A percentile compares a stretch with the other conserved stretches of the same genome.
Evolutionary conservation across 2,329 filamentous ascomycete genomes (phyloP).

Genomic region (Beauveria sp.): DNA sequence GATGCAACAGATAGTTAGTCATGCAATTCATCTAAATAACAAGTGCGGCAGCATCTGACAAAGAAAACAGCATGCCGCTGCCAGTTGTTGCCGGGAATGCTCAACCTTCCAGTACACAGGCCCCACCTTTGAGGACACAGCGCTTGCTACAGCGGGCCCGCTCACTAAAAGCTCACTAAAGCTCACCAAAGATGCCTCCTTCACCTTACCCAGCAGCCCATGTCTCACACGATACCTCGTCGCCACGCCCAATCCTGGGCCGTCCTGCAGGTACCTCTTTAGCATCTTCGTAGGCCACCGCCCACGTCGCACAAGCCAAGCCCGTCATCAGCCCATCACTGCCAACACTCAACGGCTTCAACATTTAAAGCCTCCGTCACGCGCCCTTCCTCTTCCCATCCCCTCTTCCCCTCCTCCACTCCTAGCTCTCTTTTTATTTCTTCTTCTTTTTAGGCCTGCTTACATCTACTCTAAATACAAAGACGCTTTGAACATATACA

Average conservation of each 20-base stretch:
- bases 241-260: not conserved
- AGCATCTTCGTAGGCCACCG: not conserved
- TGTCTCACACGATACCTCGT: not conserved
- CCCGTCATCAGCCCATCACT: not conserved
- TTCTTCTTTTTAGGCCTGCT: not conserved
- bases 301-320: not conserved
- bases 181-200: not conserved
- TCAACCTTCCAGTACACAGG: not conserved
- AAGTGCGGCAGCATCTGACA: too few relatives aligned
- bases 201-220: not conserved
- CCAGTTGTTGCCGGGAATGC: too few relatives aligned
- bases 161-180: conserved; percentile 1
- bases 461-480: not conserved
- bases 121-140: not conserved
- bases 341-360: not conserved
- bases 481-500: not conserved
- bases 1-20: not conserved
- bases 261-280: not conserved
- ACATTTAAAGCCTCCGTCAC: not conserved
- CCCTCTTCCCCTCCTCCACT: not conserved
- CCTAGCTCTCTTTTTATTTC: not conserved
- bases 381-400: not conserved
- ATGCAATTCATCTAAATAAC: too few relatives aligned
- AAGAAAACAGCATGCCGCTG: too few relatives aligned
- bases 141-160: not conserved